Base-by-base conservation (phyloP, 31 red algal species). In the Bonnemaisonia californica region DNA sequence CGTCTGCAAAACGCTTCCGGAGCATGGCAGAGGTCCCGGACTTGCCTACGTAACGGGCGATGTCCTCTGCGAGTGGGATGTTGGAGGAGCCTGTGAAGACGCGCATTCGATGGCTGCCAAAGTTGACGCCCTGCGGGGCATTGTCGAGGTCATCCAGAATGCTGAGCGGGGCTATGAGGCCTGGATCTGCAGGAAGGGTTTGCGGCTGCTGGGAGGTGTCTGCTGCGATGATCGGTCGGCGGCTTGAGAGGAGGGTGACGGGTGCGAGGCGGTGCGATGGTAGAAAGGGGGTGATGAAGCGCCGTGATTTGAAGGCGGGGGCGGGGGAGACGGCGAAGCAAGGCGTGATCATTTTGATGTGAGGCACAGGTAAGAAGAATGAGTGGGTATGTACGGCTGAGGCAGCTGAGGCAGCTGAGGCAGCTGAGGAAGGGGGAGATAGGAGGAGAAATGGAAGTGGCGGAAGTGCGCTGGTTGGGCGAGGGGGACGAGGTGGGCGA, bases 1-100 rank as follows among this genome's bases (percentile, higher is more conserved):
- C 97, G 76, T 99, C 97, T 0, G 97, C 76, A 68, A 99, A 99
- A 1, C 82, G 79, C 71, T 96, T 96, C 57, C 85, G 86, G 3
- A 96, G 31, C 72, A 99, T 94, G 8, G 79, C 74, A 31, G 92
- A 93, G 4, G 76, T 69, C 24, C 71, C 75, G 22, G 72, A 11
- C 62, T 99, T 99, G 60, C 97, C 97, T 4, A 99, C 87, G 62
- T 91, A 94, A 1, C 85, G 81, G 21, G 97, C 87, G 29, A 99
- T 93, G 27, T 81, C 80, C 1, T 77, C 67, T 8, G 97, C 90
- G 11, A 99, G 70, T 4, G 70, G 57, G 13, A 48, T 24, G 55
- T 96, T 99, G n/a, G 94, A 94, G 22, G 93, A 92, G 11, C 97
- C 97, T 1, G 93, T 74, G 79, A 92, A 99, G 35, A 99, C 77